A percentile compares a stretch with the other conserved stretches of the same genome.
These are phyloP conservation scores for Coniochaeta hoffmannii DNA, from an alignment of 2,329 filamentous ascomycete species.

Conservation along the genomic window DNA sequence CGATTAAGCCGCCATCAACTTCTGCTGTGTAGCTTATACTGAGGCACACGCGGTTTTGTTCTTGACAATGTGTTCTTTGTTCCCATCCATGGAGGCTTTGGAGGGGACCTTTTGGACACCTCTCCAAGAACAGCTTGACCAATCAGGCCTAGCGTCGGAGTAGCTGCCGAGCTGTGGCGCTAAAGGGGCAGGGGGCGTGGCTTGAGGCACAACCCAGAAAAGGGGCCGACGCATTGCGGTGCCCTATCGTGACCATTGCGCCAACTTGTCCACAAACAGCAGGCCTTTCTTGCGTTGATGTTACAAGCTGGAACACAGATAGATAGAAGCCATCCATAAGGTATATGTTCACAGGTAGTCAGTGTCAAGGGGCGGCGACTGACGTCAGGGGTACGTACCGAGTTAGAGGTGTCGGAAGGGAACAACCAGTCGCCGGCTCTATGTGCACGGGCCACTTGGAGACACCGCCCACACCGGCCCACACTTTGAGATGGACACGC, in stretches of 20 bases:
- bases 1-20: background rate
- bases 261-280: too few relatives aligned
- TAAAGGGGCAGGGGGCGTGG: background rate
- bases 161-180: slow-evolving; percentile 4
- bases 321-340: too few relatives aligned
- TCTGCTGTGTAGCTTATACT: background rate
- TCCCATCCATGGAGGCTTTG: background rate
- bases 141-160: slow-evolving; percentile 13
- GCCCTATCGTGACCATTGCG: too few relatives aligned
- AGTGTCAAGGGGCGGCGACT: background rate
- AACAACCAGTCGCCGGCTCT: background rate
- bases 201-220: background rate
- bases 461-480: background rate
- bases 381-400: background rate
- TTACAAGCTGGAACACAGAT: too few relatives aligned
- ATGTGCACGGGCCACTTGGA: background rate
- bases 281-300: too few relatives aligned
- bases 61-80: background rate
- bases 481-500: slow-evolving; percentile 3
- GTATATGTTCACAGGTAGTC: too few relatives aligned
- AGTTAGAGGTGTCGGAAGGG: background rate
- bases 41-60: background rate
- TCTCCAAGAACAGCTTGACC: slow-evolving; percentile 10
- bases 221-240: background rate
- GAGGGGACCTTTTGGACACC: slow-evolving; percentile 16